phyloP scores from a whole-genome alignment of 148 eudicot genomes.

The Drosera capensis region DNA sequence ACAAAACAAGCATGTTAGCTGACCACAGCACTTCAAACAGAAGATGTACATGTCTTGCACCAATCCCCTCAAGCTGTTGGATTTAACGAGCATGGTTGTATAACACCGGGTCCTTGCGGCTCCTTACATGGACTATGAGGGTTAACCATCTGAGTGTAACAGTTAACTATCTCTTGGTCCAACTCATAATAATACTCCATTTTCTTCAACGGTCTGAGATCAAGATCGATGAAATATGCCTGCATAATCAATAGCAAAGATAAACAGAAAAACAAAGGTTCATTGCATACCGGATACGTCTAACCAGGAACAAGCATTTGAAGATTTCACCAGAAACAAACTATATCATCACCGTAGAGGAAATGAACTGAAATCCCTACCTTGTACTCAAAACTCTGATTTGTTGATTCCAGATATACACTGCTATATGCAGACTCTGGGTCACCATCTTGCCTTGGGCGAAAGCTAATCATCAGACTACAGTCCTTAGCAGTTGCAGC shows the following conservation, averaged over 20 bases:
- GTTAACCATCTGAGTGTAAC: conserved; percentile 18
- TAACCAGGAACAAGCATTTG: neutral
- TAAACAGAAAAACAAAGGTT: neutral
- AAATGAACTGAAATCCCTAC: conserved; percentile 16
- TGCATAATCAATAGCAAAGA: conserved; percentile 6
- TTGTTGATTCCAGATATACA: conserved; percentile 42
- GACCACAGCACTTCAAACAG: no score
- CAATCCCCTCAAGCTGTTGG: no score
- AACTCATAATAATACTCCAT: conserved; percentile 74
- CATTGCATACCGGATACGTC: neutral
- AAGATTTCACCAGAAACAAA: neutral
- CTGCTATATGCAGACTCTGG: conserved; percentile 25
- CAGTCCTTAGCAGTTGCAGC: conserved; percentile 94
- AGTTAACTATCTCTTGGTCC: conserved; percentile 65
- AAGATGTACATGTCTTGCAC: no score
- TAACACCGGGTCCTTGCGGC: no score
- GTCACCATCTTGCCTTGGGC: conserved; percentile 35
- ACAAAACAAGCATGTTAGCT: no score
- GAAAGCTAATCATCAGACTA: conserved; percentile 81
- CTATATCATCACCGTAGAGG: no score
- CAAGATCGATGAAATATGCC: conserved; percentile 88
- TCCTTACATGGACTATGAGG: no score
- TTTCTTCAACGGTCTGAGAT: conserved; percentile 70
- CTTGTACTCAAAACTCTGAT: conserved; percentile 70
- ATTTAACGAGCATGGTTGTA: no score